Base-by-base conservation (phyloP, 164 flowering plant genomes). In the Kalanchoe fedtschenkoi region DNA sequence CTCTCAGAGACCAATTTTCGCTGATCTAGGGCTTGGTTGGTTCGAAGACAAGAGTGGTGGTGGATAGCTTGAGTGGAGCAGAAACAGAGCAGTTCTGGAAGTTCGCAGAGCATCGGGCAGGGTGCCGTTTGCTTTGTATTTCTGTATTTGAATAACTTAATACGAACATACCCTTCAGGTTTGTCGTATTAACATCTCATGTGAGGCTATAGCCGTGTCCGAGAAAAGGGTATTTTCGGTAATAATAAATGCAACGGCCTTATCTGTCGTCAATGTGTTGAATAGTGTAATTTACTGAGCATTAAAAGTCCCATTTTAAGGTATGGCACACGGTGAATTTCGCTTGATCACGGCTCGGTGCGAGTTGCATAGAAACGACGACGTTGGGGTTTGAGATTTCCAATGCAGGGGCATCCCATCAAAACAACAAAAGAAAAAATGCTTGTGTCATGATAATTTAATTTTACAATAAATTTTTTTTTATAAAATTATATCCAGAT, bases 101-200 rank as follows among this genome's bases (percentile, higher is more conserved):
- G 62, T 57, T 60, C 21, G 38, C 62, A 59, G 43, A 41, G 29
- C 74, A 5, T 76, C 62, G 80, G 76, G 72, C 73, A 72, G 76
- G 34, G 80, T 67, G 82, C 74, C 67, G 34, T 51, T 51, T 51
- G 15, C 56, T 51, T 22, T 37, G 60, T 28, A 30, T 71, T 70
- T 71, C 39, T 68, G 33, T 39, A 53, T 60, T 67, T 38, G 34
- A 29, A 60, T 57, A 11, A 34, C 16, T 29, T 21, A 53, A 33
- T 69, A 65, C 75, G 14, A 65, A 28, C 68, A 32, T 65, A 13
- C 62, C 73, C 73, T 58, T 4, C 5, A 0, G 21, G 5, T 19
- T 4, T 38, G 29, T 5, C 11, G 6, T 5, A 14, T 14, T 19
- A 7, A 15, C 9, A 28, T 10, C 14, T 51, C 15, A 11, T 6